Evolutionary conservation across 208 protist species (phyloP), one percentile per base, ranked within the genome.

Genomic region (Vickermania spadyakhi): DNA sequence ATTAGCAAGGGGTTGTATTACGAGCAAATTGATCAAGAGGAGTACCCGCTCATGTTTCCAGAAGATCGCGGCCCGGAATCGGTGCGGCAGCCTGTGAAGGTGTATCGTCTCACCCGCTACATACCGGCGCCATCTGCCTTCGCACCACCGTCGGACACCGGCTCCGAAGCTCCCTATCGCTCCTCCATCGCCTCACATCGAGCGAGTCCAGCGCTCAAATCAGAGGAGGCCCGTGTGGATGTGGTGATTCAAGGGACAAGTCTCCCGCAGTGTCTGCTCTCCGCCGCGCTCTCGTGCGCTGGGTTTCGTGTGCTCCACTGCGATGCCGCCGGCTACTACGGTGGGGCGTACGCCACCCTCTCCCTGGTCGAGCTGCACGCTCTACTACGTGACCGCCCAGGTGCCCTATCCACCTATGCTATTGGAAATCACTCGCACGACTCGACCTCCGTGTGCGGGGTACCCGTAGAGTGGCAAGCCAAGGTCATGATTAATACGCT

Each of bases 241-340:
- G 76, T 89, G 7, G 83, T 95, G 18, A 72, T 98, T 18, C 75
- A 91, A 31, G 92, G 93, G 4, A 96, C 95, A 0, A 90, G 95
- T 2, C 56, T 96, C 42, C 74, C 77, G 57, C 79, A 96, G 68
- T 77, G 72, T n/a, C 75, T 96, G 27, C 55, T 97, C 3, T 79
- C 93, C 23, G 92, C 86, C 0, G 88, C 93, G 0, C 67, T 93
- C 14, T 58, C 86, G 13, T 86, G 95, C 14, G 77, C 70, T 58
- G 91, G 89, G 26, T 51, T 93, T 21, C 72, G 68, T 49, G 91
- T 98, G 23, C 72, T 98, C 26, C 91, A 97, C 60, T 85, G 95
- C 55, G 95, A 98, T 62, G 77, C 68, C 21, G 76, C 86, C 22
- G 77, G 72, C 3, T 64, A 78, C 58, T 98, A 97, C 66, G 94